Base-by-base conservation (phyloP, 345 rosid species). In the Streptanthus diversifolius region DNA sequence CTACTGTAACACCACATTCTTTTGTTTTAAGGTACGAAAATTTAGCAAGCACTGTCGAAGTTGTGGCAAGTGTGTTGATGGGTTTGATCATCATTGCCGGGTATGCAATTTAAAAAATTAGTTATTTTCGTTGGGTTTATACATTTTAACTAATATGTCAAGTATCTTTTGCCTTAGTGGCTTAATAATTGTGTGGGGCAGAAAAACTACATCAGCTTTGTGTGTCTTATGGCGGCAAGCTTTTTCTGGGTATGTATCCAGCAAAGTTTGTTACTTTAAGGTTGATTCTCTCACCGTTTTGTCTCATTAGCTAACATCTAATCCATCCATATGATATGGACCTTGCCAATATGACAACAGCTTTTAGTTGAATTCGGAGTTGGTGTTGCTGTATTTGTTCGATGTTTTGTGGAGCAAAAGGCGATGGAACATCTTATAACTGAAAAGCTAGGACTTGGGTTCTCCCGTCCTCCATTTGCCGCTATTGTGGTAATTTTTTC, bases 11-110 rank as follows among this genome's bases (percentile, higher is more conserved):
- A 27, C 27, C 17, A 2, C 59, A 6, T 57, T 73, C 11, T 1
- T 25, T 18, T 71, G 52, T 63, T 52, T 51, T 51, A 77, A 91
- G 98, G 98, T 93, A 53, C 84, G 87, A 30, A 88, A 88, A 79
- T 88, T 89, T 68, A 93, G 98, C 88, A 93, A 91, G 83, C 97
- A 93, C 79, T 93, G 98, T 81, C 80, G 98, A 83, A 91, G 92
- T 70, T 93, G 98, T 68, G 88, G 85, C 80, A 93, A 93, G 72
- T 93, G 98, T 53, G 90, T 93, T 47, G 97, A 91, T 82, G 96
- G 95, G 77, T 91, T 93, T 84, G 98, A 93, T 82, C 98, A 93
- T 77, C 97, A 93, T 80, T 93, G 98, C 68, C 89, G 95, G 77
- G 97, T 93, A 79, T 81, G 91, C 71, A 59, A 39, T 66, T 41